These are phyloP conservation scores for Babesia bovis DNA, from an alignment of 169 alveolate genomes.

Conservation along the genomic window DNA sequence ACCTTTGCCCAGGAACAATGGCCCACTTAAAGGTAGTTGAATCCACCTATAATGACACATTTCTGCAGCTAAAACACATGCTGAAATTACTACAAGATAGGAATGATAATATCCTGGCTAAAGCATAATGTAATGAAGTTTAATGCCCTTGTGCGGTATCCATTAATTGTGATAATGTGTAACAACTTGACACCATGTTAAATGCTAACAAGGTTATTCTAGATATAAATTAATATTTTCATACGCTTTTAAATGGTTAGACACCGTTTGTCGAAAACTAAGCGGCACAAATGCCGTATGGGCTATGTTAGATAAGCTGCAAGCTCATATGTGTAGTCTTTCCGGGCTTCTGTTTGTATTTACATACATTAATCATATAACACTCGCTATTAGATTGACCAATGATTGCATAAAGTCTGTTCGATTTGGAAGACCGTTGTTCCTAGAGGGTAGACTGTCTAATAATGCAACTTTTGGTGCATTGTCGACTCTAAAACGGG, in stretches of 20 bases:
- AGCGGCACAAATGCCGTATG: constrained; percentile 20
- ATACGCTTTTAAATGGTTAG: constrained; percentile 12
- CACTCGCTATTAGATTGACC: not conserved
- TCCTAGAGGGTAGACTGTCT: no score
- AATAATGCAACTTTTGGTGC: no score
- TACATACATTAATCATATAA: not conserved
- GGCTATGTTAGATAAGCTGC: constrained; percentile 25
- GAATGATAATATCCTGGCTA: not conserved
- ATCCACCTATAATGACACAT: not conserved
- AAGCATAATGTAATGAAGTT: not conserved
- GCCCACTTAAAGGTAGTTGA: not conserved
- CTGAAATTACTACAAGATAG: not conserved
- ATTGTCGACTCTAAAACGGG: not conserved
- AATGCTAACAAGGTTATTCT: not conserved
- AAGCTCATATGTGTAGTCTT: not conserved
- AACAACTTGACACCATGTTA: not conserved
- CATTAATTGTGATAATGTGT: not conserved
- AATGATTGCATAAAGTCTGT: not conserved
- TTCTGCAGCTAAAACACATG: constrained; percentile 16
- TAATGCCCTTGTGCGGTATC: not conserved
- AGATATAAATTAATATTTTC: not conserved
- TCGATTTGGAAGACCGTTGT: no score
- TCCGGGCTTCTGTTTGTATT: constrained; percentile 1
- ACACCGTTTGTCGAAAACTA: not conserved
- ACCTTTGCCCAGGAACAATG: constrained; percentile 4